Evolutionary conservation across 495 filamentous ascomycete species (phyloP).

Genomic region (Penicillium cosmopolitanum): DNA sequence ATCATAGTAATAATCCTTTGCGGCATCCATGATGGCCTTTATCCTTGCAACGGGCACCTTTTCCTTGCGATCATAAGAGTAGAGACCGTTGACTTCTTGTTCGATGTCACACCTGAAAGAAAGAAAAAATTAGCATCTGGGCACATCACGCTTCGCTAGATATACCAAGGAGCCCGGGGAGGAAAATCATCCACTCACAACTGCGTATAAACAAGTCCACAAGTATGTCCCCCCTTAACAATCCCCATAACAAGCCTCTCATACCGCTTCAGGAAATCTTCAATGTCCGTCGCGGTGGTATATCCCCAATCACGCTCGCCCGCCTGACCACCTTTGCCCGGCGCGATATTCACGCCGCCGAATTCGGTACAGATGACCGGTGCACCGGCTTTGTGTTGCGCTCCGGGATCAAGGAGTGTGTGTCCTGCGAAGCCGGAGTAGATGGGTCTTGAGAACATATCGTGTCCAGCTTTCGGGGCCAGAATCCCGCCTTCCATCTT

Average conservation of each 20-base stretch:
- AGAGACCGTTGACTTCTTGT: slow-evolving; percentile 46
- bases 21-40: slow-evolving; percentile 44
- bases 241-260: slow-evolving; percentile 42
- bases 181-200: slow-evolving; percentile 28
- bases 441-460: slow-evolving; percentile 53
- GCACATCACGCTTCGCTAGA: neutral
- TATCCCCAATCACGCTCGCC: slow-evolving; percentile 44
- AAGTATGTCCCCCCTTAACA: slow-evolving; percentile 38
- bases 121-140: slow-evolving; percentile 7
- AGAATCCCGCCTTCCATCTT: slow-evolving; percentile 49
- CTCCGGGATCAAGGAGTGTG: slow-evolving; percentile 43
- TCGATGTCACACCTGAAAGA: slow-evolving; percentile 40
- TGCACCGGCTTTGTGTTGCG: slow-evolving; percentile 48
- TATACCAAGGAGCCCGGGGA: neutral
- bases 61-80: slow-evolving; percentile 39
- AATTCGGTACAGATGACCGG: slow-evolving; percentile 63
- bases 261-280: slow-evolving; percentile 35
- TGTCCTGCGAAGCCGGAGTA: slow-evolving; percentile 25
- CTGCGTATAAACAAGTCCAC: slow-evolving; percentile 45
- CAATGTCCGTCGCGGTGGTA: slow-evolving; percentile 40
- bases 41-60: slow-evolving; percentile 38
- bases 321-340: slow-evolving; percentile 32
- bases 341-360: slow-evolving; percentile 62
- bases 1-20: slow-evolving; percentile 35
- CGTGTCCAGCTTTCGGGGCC: slow-evolving; percentile 41